A percentile compares a stretch with the other conserved stretches of the same genome.
Evolutionary conservation across 2,329 filamentous ascomycete genomes (phyloP).

Genomic region (Ambrosiella xylebori): DNA sequence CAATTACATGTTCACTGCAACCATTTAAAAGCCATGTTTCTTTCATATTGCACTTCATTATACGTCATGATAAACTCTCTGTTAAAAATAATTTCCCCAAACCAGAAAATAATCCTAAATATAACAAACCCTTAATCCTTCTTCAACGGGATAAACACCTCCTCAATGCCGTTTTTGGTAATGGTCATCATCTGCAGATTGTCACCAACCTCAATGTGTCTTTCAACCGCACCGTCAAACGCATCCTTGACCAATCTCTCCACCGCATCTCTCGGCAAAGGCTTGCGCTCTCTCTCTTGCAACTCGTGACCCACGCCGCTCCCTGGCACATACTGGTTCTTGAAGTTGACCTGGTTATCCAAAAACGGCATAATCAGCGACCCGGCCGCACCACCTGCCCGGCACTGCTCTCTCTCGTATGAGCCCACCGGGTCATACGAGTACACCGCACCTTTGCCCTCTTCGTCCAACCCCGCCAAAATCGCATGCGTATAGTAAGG

Average conservation of each 20-base stretch:
- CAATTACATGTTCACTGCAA: too few species aligned
- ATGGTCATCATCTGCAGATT: constrained; percentile 90
- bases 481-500: constrained; percentile 96
- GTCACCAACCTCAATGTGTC: constrained; percentile 98
- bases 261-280: constrained; percentile 55
- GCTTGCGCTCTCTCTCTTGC: constrained; percentile 50
- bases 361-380: constrained; percentile 98
- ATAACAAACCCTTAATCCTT: constrained; percentile 48
- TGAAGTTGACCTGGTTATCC: constrained; percentile 99
- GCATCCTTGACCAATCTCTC: constrained; percentile 88
- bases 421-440: constrained; percentile 95
- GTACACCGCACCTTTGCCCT: constrained; percentile 86
- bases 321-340: constrained; percentile 89
- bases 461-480: constrained; percentile 81
- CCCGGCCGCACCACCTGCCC: constrained; percentile 78
- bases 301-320: constrained; percentile 71
- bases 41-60: constrained; percentile 9
- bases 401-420: constrained; percentile 93
- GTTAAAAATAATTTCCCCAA: not conserved
- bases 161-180: constrained; percentile 73
- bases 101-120: not conserved
- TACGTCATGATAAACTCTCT: constrained; percentile 7
- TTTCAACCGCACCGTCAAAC: constrained; percentile 93
- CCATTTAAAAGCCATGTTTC: too few species aligned
- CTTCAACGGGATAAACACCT: constrained; percentile 73